Evolutionary conservation across 148 eudicot genomes (phyloP).

Genomic region (Amaranthus cruentus): DNA sequence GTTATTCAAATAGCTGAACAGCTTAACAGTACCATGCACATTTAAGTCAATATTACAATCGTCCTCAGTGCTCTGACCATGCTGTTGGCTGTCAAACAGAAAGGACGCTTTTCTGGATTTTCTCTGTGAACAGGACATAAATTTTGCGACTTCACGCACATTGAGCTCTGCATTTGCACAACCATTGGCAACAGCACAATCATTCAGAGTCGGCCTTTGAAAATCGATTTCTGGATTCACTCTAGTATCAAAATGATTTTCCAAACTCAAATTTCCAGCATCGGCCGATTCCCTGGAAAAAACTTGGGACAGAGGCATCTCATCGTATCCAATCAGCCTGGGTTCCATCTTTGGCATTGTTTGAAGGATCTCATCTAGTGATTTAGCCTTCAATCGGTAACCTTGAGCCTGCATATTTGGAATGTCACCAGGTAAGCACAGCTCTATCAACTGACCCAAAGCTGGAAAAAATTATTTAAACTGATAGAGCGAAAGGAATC

Average conservation of each 20-base stretch:
- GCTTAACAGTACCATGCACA: constrained; percentile 13
- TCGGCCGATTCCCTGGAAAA: constrained; percentile 28
- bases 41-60: constrained; percentile 16
- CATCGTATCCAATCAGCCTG: constrained; percentile 75
- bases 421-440: constrained; percentile 6
- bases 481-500: no score
- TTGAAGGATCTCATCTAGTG: constrained; percentile 63
- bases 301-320: constrained; percentile 41
- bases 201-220: constrained; percentile 24
- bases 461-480: no score
- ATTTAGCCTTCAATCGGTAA: constrained; percentile 49
- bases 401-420: constrained; percentile 63
- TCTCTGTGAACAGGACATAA: constrained; percentile 5
- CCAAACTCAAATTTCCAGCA: constrained; percentile 29
- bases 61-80: constrained; percentile 13
- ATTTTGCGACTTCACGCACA: constrained; percentile 1
- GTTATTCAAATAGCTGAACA: not conserved
- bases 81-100: constrained; percentile 19
- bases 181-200: constrained; percentile 16
- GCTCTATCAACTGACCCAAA: not conserved
- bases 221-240: constrained; percentile 17
- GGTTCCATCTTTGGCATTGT: constrained; percentile 48
- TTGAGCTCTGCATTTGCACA: constrained; percentile 13
- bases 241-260: constrained; percentile 28
- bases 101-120: constrained; percentile 21